Percentiles rank a stretch among this genome's conserved stretches.
Conservation (phyloP, 257 asterid genomes). For the Nicotiana sylvestris region DNA sequence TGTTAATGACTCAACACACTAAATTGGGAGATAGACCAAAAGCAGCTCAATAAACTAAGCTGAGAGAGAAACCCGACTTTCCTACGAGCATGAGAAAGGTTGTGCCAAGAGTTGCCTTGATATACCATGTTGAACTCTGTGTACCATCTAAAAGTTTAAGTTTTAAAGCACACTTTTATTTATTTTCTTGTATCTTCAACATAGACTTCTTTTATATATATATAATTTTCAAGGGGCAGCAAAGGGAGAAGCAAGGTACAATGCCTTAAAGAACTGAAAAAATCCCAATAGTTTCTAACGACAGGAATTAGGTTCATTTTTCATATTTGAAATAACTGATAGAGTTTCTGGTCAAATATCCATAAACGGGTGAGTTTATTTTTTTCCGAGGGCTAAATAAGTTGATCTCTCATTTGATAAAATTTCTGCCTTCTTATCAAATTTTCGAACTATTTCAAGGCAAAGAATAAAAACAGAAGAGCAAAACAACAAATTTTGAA, state of each 20-base stretch:
- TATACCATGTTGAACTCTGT: background rate
- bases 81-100: background rate
- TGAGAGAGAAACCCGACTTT: too few relatives aligned
- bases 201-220: background rate
- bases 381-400: background rate
- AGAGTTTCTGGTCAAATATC: background rate
- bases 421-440: background rate
- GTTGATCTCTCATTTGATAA: background rate
- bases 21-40: too few relatives aligned
- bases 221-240: background rate
- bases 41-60: too few relatives aligned
- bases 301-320: background rate
- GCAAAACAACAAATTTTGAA: background rate
- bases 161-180: background rate
- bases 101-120: background rate
- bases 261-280: background rate
- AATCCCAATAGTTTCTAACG: background rate
- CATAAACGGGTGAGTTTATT: too few relatives aligned
- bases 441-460: background rate
- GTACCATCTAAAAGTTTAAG: background rate
- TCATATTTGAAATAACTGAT: background rate
- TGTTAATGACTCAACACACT: too few relatives aligned
- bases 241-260: background rate
- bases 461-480: background rate
- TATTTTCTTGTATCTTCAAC: background rate